Conservation (phyloP, 2,329 filamentous ascomycete species). For the Sordariomycetes sp. region DNA sequence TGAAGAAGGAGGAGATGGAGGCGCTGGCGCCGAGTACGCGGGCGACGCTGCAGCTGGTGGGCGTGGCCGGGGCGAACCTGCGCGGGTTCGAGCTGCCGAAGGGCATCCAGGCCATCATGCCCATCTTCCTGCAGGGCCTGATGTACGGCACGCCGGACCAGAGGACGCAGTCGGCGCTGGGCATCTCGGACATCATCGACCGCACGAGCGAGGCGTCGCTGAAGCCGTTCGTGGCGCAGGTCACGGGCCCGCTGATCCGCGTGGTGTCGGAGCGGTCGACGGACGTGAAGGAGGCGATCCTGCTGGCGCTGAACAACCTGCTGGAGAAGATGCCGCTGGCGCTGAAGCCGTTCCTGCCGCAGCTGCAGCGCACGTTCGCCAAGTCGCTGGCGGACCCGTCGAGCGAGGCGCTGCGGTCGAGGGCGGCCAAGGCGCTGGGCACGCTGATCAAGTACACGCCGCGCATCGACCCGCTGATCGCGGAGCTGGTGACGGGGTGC, state of each 20-base stretch:
- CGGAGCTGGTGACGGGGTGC: constrained; percentile 87
- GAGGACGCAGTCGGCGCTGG: constrained; percentile 80
- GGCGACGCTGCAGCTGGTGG: constrained; percentile 77
- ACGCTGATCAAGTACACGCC: constrained; percentile 94
- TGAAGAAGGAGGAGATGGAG: constrained; percentile 98
- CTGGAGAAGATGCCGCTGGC: constrained; percentile 94
- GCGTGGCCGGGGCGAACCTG: constrained; percentile 73
- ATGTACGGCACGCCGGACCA: constrained; percentile 95
- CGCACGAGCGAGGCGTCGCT: constrained; percentile 78
- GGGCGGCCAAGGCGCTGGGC: constrained; percentile 87
- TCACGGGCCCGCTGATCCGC: constrained; percentile 93
- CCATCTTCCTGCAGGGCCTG: constrained; percentile 93
- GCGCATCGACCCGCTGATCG: constrained; percentile 85
- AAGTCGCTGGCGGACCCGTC: constrained; percentile 89
- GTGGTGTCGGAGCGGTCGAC: constrained; percentile 94
- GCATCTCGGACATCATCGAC: constrained; percentile 92
- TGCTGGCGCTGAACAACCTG: constrained; percentile 88
- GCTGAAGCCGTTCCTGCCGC: constrained; percentile 92
- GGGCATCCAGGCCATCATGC: constrained; percentile 91
- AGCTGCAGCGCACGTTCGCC: constrained; percentile 92
- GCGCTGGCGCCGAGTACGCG: constrained; percentile 77
- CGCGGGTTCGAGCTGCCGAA: constrained; percentile 88
- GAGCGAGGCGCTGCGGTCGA: constrained; percentile 75
- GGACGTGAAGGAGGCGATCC: constrained; percentile 90
- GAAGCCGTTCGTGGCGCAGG: constrained; percentile 93